Conservation (phyloP, 2,329 filamentous ascomycete species). For the Juglanconis oblonga region DNA sequence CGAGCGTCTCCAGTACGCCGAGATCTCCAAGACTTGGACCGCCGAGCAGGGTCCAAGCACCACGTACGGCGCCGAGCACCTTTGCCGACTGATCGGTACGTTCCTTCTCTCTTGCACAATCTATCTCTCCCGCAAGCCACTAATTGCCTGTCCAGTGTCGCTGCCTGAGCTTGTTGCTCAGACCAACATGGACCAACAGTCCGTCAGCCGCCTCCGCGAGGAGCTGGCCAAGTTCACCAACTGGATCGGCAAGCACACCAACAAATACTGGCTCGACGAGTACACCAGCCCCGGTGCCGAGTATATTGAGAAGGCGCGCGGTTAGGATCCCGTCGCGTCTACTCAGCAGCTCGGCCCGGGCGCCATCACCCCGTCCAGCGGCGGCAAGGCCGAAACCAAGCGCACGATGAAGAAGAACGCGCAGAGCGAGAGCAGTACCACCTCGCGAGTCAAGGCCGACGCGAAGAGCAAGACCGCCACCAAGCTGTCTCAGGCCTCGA, state of each 20-base stretch:
- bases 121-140: neutral
- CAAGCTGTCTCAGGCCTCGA: neutral
- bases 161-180: slow-evolving; percentile 93
- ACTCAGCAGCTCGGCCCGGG: neutral
- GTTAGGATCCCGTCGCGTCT: slow-evolving; percentile 20
- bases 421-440: too few relatives aligned
- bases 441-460: too few relatives aligned
- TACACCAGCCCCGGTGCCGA: slow-evolving; percentile 72
- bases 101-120: slow-evolving; percentile 11
- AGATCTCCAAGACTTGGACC: slow-evolving; percentile 70
- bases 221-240: slow-evolving; percentile 82
- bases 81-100: slow-evolving; percentile 84
- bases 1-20: slow-evolving; percentile 83
- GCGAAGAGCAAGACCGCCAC: neutral
- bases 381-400: too few relatives aligned
- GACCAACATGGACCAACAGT: slow-evolving; percentile 96
- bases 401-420: too few relatives aligned
- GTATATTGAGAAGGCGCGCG: slow-evolving; percentile 66
- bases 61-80: slow-evolving; percentile 89
- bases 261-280: slow-evolving; percentile 72
- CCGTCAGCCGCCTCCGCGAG: slow-evolving; percentile 81
- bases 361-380: neutral
- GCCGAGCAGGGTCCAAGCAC: slow-evolving; percentile 61
- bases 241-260: slow-evolving; percentile 77
- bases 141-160: slow-evolving; percentile 55